Evolutionary conservation across 768 basidiomycete genomes (phyloP).

Genomic region (Mycena polygramma): DNA sequence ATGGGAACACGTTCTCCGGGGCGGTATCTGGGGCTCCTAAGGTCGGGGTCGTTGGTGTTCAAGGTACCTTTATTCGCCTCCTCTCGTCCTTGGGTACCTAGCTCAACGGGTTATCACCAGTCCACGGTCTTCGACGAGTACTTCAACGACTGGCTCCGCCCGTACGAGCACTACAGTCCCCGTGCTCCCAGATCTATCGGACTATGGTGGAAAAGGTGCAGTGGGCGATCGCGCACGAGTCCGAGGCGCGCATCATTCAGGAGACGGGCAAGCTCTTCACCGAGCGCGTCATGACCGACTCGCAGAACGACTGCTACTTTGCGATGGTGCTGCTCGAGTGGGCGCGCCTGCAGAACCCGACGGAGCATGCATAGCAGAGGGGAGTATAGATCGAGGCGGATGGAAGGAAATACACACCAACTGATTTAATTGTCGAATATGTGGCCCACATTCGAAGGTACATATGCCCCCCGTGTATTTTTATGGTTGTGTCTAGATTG

Average conservation of each 20-base stretch:
- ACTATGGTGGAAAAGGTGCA: conserved; percentile 37
- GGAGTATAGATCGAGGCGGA: not conserved
- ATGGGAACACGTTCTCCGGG: conserved; percentile 40
- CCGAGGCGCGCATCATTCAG: conserved; percentile 35
- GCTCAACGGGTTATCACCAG: not conserved
- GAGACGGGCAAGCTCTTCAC: conserved; percentile 35
- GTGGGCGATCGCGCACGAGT: conserved; percentile 37
- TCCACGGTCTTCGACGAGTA: conserved; percentile 38
- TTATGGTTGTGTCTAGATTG: conserved; percentile 10
- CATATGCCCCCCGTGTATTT: conserved; percentile 18
- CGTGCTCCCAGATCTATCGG: conserved; percentile 34
- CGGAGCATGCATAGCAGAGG: not conserved
- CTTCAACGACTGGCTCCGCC: conserved; percentile 35
- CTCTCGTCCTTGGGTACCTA: too few species aligned
- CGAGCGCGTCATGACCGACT: conserved; percentile 34
- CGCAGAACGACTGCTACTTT: conserved; percentile 40
- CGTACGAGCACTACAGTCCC: conserved; percentile 37
- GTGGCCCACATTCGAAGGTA: not conserved
- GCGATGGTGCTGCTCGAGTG: conserved; percentile 34
- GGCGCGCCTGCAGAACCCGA: conserved; percentile 32
- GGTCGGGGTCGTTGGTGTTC: conserved; percentile 38
- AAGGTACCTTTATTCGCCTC: conserved; percentile 22
- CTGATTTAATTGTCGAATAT: not conserved
- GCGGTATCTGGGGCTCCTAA: conserved; percentile 34
- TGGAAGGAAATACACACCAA: not conserved